A percentile compares a stretch with the other conserved stretches of the same genome.
Conservation (phyloP, 1,284 basidiomycete genomes). For the Ganoderma multipileum region DNA sequence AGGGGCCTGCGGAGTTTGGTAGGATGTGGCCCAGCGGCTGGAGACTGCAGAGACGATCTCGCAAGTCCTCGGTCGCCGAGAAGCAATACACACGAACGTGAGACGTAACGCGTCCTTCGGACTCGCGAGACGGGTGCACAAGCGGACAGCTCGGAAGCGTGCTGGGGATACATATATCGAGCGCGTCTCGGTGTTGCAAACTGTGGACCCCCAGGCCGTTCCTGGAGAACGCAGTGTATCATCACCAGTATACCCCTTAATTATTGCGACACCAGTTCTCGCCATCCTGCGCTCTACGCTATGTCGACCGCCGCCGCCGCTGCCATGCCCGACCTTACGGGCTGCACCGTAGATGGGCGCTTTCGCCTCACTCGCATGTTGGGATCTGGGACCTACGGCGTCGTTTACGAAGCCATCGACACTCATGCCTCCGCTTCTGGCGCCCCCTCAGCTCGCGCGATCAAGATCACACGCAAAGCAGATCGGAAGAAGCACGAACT, state of each 20-base stretch:
- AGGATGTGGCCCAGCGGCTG: background rate
- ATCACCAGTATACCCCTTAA: slow-evolving; percentile 12
- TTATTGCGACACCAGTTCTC: slow-evolving; percentile 1
- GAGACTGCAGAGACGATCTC: background rate
- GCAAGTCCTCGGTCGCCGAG: slow-evolving; percentile 21
- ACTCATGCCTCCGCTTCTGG: slow-evolving; percentile 66
- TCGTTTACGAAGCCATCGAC: slow-evolving; percentile 39
- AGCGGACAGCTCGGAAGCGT: slow-evolving; percentile 18
- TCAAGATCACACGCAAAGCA: slow-evolving; percentile 35
- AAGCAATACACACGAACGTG: slow-evolving; percentile 19
- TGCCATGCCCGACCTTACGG: slow-evolving; percentile 31
- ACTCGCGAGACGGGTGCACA: slow-evolving; percentile 11
- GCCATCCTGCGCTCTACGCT: background rate
- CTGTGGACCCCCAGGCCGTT: slow-evolving; percentile 14
- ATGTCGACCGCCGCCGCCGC: slow-evolving; percentile 17
- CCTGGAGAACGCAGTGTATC: slow-evolving; percentile 16
- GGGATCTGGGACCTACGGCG: slow-evolving; percentile 18
- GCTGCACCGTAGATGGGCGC: slow-evolving; percentile 35
- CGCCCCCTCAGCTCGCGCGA: slow-evolving; percentile 36
- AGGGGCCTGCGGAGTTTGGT: slow-evolving; percentile 1
- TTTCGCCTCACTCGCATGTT: slow-evolving; percentile 48
- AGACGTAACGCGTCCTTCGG: slow-evolving; percentile 9
- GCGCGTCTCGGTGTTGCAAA: slow-evolving; percentile 9
- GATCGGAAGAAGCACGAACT: slow-evolving; percentile 20
- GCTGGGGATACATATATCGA: slow-evolving; percentile 10